phyloP scores from a whole-genome alignment of 1,284 basidiomycete species.

The Sanguinoderma infundibulare region DNA sequence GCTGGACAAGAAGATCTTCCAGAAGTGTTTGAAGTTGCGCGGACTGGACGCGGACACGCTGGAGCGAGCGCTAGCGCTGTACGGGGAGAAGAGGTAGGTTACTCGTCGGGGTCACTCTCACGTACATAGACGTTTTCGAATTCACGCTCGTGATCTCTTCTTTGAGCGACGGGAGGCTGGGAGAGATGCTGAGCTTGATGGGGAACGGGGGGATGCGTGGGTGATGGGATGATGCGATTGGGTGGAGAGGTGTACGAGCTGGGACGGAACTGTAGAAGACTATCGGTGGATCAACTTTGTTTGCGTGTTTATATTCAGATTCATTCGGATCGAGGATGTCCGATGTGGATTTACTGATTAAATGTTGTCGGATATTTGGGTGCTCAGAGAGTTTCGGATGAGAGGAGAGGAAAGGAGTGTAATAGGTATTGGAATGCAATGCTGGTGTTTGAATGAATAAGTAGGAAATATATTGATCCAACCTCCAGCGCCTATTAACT shows the following conservation, averaged over 20 bases:
- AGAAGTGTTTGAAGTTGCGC: slow-evolving; percentile 73
- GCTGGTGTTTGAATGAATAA: too few relatives aligned
- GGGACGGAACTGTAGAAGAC: neutral
- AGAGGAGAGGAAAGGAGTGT: too few relatives aligned
- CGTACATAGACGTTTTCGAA: neutral
- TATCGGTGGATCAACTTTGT: neutral
- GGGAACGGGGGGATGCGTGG: slow-evolving; percentile 2
- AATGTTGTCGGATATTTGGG: too few relatives aligned
- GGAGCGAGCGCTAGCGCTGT: slow-evolving; percentile 48
- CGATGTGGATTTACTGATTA: too few relatives aligned
- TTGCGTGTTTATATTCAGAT: neutral
- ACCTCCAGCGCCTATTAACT: too few relatives aligned
- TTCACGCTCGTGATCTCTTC: neutral
- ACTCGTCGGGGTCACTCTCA: neutral
- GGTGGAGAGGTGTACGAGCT: neutral
- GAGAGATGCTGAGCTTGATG: neutral
- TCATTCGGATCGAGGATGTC: neutral
- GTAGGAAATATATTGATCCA: too few relatives aligned
- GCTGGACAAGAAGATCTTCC: slow-evolving; percentile 74
- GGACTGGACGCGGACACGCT: slow-evolving; percentile 61
- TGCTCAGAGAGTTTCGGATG: too few relatives aligned
- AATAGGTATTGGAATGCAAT: too few relatives aligned
- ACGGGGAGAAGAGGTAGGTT: slow-evolving; percentile 26
- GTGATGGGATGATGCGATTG: neutral
- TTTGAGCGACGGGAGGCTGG: slow-evolving; percentile 1